Conservation (phyloP, 139 green algal species). For the Diplosphaera chodatii region DNA sequence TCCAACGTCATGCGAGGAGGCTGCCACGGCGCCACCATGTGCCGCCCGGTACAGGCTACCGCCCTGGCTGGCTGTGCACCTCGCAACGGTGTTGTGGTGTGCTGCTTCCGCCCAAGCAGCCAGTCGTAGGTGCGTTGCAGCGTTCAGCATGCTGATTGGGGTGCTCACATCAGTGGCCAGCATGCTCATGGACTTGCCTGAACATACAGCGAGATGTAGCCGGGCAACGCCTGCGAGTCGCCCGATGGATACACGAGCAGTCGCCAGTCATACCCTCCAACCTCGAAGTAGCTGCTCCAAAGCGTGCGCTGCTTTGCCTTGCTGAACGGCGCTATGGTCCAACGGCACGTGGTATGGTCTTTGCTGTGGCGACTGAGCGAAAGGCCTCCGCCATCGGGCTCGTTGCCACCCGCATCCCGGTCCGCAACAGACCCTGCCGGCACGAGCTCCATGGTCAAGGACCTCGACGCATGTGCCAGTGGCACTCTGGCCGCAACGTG, state of each 20-base stretch:
- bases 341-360: conserved; percentile 27
- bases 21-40: too few relatives aligned
- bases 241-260: conserved; percentile 53
- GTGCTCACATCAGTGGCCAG: too few relatives aligned
- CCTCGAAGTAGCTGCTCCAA: conserved; percentile 56
- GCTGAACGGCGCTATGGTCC: conserved; percentile 34
- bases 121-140: too few relatives aligned
- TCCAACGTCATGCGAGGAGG: too few relatives aligned
- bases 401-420: conserved; percentile 1
- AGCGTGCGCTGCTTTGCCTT: conserved; percentile 44
- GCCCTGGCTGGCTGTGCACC: too few relatives aligned
- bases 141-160: too few relatives aligned
- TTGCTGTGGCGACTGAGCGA: conserved; percentile 18
- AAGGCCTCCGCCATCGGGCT: conserved; percentile 30
- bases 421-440: not conserved
- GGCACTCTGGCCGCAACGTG: too few relatives aligned
- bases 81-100: too few relatives aligned
- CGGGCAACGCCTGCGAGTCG: conserved; percentile 50
- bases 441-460: not conserved
- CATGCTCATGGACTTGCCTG: conserved; percentile 2
- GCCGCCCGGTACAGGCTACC: too few relatives aligned
- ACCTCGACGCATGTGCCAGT: too few relatives aligned
- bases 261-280: conserved; percentile 58
- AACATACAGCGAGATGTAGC: conserved; percentile 52
- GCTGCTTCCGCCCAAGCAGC: too few relatives aligned